Percentiles rank a stretch among this genome's conserved stretches.
Evolutionary conservation across 1,139 yeast species (phyloP).

Genomic region (Yamadazyma aaseri): DNA sequence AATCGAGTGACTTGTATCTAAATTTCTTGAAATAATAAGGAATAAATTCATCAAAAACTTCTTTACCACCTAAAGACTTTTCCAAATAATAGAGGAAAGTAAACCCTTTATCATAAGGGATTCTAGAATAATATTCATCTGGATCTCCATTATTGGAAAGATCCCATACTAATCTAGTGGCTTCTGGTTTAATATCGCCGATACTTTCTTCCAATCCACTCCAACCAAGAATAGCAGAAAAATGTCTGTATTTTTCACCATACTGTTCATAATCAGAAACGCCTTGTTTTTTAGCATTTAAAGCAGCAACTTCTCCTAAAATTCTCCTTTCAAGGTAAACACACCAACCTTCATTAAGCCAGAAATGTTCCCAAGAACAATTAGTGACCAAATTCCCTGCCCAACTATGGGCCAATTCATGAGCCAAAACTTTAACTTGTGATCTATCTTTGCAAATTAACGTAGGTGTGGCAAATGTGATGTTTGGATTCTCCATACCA

Average conservation of each 20-base stretch:
- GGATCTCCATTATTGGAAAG: constrained; percentile 26
- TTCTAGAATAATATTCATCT: constrained; percentile 34
- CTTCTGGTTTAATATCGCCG: constrained; percentile 18
- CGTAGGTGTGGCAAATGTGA: constrained; percentile 39
- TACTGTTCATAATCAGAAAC: constrained; percentile 18
- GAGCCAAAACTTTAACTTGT: constrained; percentile 37
- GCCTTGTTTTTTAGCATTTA: constrained; percentile 24
- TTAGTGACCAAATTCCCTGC: constrained; percentile 39
- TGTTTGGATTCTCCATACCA: constrained; percentile 41
- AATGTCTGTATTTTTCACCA: constrained; percentile 34
- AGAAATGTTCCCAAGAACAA: constrained; percentile 39
- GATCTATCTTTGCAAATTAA: constrained; percentile 34
- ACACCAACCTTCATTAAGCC: constrained; percentile 43
- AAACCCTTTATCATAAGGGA: constrained; percentile 40
- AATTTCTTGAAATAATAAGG: constrained; percentile 31
- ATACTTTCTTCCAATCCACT: constrained; percentile 25
- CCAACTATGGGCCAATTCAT: constrained; percentile 42
- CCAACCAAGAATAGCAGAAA: constrained; percentile 33
- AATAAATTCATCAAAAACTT: constrained; percentile 31
- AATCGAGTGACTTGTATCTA: constrained; percentile 31
- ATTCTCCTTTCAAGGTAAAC: constrained; percentile 38
- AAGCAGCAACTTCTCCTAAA: constrained; percentile 29
- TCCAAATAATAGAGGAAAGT: constrained; percentile 32
- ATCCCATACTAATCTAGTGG: constrained; percentile 30
- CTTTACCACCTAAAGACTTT: constrained; percentile 24